Evolutionary conservation across 2,329 filamentous ascomycete genomes (phyloP), one percentile per base, ranked within the genome.

Genomic region (Xylariales sp.): DNA sequence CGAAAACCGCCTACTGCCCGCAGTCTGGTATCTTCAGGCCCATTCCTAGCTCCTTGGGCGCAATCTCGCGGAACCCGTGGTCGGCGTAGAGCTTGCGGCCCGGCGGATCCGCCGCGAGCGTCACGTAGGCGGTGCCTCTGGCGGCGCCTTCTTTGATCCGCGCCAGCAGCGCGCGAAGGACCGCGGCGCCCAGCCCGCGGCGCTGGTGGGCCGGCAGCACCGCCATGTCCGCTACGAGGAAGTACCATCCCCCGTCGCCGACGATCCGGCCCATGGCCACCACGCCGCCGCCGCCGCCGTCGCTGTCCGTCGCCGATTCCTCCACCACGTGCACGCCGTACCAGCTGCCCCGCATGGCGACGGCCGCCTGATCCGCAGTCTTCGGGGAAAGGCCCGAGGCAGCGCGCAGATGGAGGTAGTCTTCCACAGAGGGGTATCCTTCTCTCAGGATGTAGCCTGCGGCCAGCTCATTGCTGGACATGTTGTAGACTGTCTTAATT

Each of bases 241-340:
- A 71, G 45, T 74, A 74, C 57, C 71, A 69, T 5, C 65, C 66
- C 6, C 71, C 70, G 43, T 76, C 72, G 11, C 69, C 67, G 40
- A 74, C 56, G 18, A 75, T 56, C 15, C 72, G 63, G 33, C 70
- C 71, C 71, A 74, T 75, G 1, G 57, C 70, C 5, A 74, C 59
- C 1, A 49, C 38, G n/a, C n/a, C n/a, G n/a, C n/a, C n/a, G n/a
- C n/a, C n/a, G n/a, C n/a, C n/a, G n/a, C n/a, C n/a, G n/a, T n/a
- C n/a, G n/a, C 41, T 45, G 7, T 39, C 27, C 4, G 48, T 38
- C 5, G 37, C 24, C n/a, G 38, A 35, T 5, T 47, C 41, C 41
- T 57, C 56, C 2, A 53, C 54, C 36, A 68, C 48, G 47, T 63
- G 62, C 33, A 61, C 66, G n/a, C 64, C 62, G 41, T 64, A 63